Evolutionary conservation across 148 eudicot genomes (phyloP), one percentile per base, ranked within the genome.

Genomic region (Chenopodium berlandieri): DNA sequence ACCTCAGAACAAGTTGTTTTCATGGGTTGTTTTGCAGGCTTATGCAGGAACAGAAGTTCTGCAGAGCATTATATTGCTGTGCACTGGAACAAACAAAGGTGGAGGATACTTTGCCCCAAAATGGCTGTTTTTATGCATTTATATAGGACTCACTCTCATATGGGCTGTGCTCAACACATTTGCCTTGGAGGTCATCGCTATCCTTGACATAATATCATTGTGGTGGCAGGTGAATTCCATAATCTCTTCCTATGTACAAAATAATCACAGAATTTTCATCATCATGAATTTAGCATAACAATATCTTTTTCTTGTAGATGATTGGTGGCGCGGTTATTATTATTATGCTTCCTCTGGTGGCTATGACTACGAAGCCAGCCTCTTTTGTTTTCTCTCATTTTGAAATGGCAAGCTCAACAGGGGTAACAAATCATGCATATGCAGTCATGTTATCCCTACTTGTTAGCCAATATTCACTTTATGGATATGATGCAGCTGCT

Each of bases 121-220:
- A 73, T 88, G 94, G 91, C 66, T 91, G 81, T 91, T 91, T 82
- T 50, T 91, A 40, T 89, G 91, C 79, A 91, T 89, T 86, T 91
- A 91, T 64, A 87, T 89, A 17, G 88, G 78, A 20, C 80, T 88
- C 40, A 91, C 89, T 4, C 34, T 91, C 2, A 83, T 91, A 71
- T 91, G 94, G 94, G 94, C 94, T 19, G 78, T 91, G 31, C 92
- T 91, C 76, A 91, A 91, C 79, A 88, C 92, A 3, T 91, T 91
- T 69, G 92, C 94, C 16, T 82, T 91, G 73, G 88, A 89, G 81
- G 94, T 91, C 64, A 88, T 89, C 56, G 92, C 92, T 27, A 64
- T 88, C 66, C 81, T 91, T 67, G 90, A 89, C 85, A 84, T 89
- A 22, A 81, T 91, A 68, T 90, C 93, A 13, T 79, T 91, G 79